Evolutionary conservation across 2,329 filamentous ascomycete species (phyloP), one percentile per base, ranked within the genome.

Genomic region (Diaporthe australafricana): DNA sequence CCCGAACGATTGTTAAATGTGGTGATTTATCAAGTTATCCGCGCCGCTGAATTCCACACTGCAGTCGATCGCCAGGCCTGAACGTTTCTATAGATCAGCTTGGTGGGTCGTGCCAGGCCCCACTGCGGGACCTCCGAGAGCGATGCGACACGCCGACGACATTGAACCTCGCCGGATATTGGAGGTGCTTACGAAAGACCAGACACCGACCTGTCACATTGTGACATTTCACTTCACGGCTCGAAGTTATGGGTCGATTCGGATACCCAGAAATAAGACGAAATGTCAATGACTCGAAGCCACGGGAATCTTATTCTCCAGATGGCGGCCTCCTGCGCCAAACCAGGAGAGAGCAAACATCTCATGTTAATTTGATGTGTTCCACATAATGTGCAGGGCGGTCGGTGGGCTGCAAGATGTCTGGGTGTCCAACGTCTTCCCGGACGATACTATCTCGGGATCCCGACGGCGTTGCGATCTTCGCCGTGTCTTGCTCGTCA

Each of bases 281-380:
- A 55, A 42, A 62, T 38, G 48, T 30, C 57, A 66, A 70, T 65
- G 68, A 55, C 57, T 70, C 47, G 68, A 65, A 63, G 52, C 27
- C 32, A 16, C 38, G 32, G 38, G 27, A 50, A 32, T 42, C 8
- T 12, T 27, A 27, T n/a, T 38, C 8, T 32, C 4, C 53, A 38
- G 25, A 38, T 53, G 40, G 53, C 53, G 42, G 27, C 53, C 25
- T 69, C 32, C 40, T 50, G 30, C 52, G 53, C 42, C 30, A 56
- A 40, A 60, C 20, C 40, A 55, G 66, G 66, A 57, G 66, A 57
- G 40, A 48, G 20, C 60, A 50, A 65, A 50, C 42, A 65, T 50
- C 30, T 38, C 60, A 50, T 50, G 20, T 50, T 38, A 50, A 65
- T 38, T 45, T 35, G 60, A 16, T 17, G 20, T 50, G 27, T 63